Evolutionary conservation across 768 basidiomycete genomes (phyloP).

Genomic region (Serendipita sp.): DNA sequence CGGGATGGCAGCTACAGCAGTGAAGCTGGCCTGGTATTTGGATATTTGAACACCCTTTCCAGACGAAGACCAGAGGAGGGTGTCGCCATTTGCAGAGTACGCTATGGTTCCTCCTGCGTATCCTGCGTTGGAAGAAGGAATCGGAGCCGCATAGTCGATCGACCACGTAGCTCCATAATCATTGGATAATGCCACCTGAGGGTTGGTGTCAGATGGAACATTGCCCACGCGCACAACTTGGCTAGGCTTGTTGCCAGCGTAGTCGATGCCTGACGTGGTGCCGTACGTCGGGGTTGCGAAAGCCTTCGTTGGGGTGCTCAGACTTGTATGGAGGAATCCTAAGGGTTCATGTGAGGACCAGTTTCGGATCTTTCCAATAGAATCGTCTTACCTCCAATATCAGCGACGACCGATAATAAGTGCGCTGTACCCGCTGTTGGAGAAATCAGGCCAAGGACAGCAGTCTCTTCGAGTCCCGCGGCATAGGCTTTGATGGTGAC

Average conservation of each 20-base stretch:
- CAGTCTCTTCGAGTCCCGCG: slow-evolving; percentile 48
- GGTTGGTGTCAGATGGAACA: slow-evolving; percentile 18
- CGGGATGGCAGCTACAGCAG: slow-evolving; percentile 35
- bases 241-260: slow-evolving; percentile 33
- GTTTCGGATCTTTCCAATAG: neutral
- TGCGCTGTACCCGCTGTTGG: slow-evolving; percentile 38
- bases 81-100: slow-evolving; percentile 37
- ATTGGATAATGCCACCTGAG: slow-evolving; percentile 41
- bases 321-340: slow-evolving; percentile 34
- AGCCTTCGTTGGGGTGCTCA: slow-evolving; percentile 24
- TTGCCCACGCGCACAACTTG: slow-evolving; percentile 28
- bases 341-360: neutral
- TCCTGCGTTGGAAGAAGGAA: slow-evolving; percentile 16
- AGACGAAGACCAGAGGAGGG: slow-evolving; percentile 36
- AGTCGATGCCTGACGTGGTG: slow-evolving; percentile 31
- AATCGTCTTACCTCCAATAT: slow-evolving; percentile 29
- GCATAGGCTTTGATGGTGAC: slow-evolving; percentile 44
- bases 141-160: slow-evolving; percentile 2
- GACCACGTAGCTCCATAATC: slow-evolving; percentile 40
- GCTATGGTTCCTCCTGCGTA: slow-evolving; percentile 19
- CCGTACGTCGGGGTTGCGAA: slow-evolving; percentile 33
- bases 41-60: slow-evolving; percentile 33
- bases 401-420: slow-evolving; percentile 40
- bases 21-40: slow-evolving; percentile 32
- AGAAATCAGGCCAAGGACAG: slow-evolving; percentile 41